Percentiles rank a stretch among this genome's conserved stretches.
Conservation (phyloP, 2,329 filamentous ascomycete genomes). For the Monilinia vaccinii-corymbosi region DNA sequence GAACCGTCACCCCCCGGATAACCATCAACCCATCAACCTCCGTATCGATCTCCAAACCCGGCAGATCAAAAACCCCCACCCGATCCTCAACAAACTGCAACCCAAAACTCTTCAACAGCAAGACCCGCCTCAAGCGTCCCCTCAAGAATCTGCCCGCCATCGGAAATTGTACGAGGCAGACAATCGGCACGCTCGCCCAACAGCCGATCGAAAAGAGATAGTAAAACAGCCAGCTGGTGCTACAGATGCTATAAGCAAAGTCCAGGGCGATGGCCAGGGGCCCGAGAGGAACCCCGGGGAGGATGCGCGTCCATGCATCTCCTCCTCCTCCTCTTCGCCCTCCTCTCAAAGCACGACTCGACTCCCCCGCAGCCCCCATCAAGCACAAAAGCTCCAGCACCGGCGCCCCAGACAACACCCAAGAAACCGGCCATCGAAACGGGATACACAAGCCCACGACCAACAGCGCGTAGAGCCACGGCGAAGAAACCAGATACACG, state of each 20-base stretch:
- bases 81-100: constrained; percentile 41
- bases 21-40: constrained; percentile 44
- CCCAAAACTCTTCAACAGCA: constrained; percentile 27
- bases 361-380: neutral
- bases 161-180: constrained; percentile 38
- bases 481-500: neutral
- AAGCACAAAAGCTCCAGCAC: constrained; percentile 29
- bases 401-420: constrained; percentile 35
- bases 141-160: constrained; percentile 19
- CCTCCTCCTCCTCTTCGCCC: constrained; percentile 11
- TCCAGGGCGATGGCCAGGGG: constrained; percentile 38
- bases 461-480: neutral
- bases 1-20: constrained; percentile 43
- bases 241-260: constrained; percentile 36
- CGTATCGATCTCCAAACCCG: constrained; percentile 45
- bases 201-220: constrained; percentile 34
- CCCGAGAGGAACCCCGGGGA: constrained; percentile 39
- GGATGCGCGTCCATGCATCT: constrained; percentile 26
- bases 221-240: constrained; percentile 44
- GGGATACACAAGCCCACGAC: neutral
- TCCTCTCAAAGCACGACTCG: too few species aligned
- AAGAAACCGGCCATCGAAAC: constrained; percentile 27
- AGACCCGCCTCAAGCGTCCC: constrained; percentile 29
- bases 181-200: constrained; percentile 35
- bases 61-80: constrained; percentile 34